Evolutionary conservation across 2,329 filamentous ascomycete species (phyloP).

Genomic region (Microdochium trichocladiopsis): DNA sequence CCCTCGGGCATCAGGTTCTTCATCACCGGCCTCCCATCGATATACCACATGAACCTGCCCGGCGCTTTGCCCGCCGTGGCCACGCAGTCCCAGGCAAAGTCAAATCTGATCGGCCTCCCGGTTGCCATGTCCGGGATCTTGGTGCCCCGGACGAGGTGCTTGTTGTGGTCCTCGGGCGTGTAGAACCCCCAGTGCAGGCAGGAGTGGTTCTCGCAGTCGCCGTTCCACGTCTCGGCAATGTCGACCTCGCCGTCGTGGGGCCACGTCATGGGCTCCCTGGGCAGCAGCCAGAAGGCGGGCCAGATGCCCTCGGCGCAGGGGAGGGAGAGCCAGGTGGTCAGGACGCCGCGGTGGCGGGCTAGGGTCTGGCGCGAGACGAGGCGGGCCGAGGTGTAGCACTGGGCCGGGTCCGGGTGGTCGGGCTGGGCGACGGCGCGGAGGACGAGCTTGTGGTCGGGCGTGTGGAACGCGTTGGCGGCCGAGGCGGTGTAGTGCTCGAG

Average conservation of each 20-base stretch:
- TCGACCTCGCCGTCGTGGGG: slow-evolving; percentile 53
- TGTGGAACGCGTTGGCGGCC: slow-evolving; percentile 46
- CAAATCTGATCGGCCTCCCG: slow-evolving; percentile 39
- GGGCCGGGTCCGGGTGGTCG: slow-evolving; percentile 21
- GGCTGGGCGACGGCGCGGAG: slow-evolving; percentile 39
- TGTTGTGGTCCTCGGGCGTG: slow-evolving; percentile 44
- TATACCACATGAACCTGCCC: slow-evolving; percentile 49
- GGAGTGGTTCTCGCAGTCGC: slow-evolving; percentile 43
- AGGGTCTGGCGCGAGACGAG: slow-evolving; percentile 46
- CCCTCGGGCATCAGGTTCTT: slow-evolving; percentile 44
- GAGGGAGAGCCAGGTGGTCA: slow-evolving; percentile 41
- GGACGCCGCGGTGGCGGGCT: slow-evolving; percentile 39
- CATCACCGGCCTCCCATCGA: slow-evolving; percentile 51
- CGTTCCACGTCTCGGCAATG: slow-evolving; percentile 57
- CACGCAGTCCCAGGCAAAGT: slow-evolving; percentile 48
- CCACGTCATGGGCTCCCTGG: slow-evolving; percentile 50
- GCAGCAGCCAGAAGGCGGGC: slow-evolving; percentile 57
- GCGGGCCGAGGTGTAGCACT: slow-evolving; percentile 47
- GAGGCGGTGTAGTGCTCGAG: slow-evolving; percentile 47
- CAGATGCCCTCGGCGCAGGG: slow-evolving; percentile 51
- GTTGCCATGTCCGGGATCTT: slow-evolving; percentile 36
- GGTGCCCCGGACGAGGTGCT: slow-evolving; percentile 48
- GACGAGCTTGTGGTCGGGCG: slow-evolving; percentile 41
- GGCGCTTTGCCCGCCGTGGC: slow-evolving; percentile 28
- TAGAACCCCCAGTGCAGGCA: slow-evolving; percentile 54